Evolutionary conservation across 768 basidiomycete species (phyloP), one percentile per base, ranked within the genome.

Genomic region (Leccinum longicurvipes): DNA sequence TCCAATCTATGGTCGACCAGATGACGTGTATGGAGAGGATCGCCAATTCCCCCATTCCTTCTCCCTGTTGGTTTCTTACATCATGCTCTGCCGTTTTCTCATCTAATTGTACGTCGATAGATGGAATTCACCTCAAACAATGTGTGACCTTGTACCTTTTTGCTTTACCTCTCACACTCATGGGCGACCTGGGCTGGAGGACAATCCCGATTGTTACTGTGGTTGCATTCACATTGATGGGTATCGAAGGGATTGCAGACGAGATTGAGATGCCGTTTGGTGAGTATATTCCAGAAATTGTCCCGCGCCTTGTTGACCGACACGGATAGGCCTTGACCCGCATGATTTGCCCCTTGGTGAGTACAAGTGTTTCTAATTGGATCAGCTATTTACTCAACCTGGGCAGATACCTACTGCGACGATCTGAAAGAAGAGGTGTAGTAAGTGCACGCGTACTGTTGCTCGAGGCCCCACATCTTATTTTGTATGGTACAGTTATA

Each of bases 241-340:
- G 93, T 17, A 91, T 98, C 50, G 94, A 97, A 76, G 93, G 93
- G 5, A 98, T 97, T 60, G 94, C 95, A 0, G 88, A 95, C 57
- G 86, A 93, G 71, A 93, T 96, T 61, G 94, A 97, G 71, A 89
- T 90, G 86, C 95, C 95, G 0, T 97, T 97, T 62, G 94, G 93
- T 87, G 58, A 47, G 77, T 70, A 23, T 17, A 41, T 19, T 29
- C 32, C 7, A 17, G 21, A 44, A 10, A n/a, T 23, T 17, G 1
- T 41, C 28, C 50, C 48, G 28, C 23, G 32, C 7, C 5, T 52
- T 31, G 23, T 41, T 59, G 24, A 56, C 34, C 23, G n/a, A 12
- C 23, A 32, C 2, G 54, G 9, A 53, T 55, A 84, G 84, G 85
- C 42, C 75, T 74, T 55, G 87, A 91, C 64, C 73, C 79, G 6